Evolutionary conservation across 2,329 filamentous ascomycete genomes (phyloP), one percentile per base, ranked within the genome.

Genomic region (Fusarium stilboides): DNA sequence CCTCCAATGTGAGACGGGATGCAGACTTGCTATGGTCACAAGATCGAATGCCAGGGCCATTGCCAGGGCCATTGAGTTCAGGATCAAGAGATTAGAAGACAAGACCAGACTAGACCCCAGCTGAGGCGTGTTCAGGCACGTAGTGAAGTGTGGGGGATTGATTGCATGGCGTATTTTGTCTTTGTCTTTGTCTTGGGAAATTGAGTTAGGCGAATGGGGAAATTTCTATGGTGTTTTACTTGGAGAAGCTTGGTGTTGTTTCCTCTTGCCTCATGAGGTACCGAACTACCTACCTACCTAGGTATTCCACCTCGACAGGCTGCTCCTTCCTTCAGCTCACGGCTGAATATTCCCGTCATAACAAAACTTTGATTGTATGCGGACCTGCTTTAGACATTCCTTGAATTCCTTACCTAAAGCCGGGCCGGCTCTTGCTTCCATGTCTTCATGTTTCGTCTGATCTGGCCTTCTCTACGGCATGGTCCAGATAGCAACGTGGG

Each of bases 1-100:
- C 50, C 55, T 67, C 54, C 57, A 69, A 62, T 46, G 69, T 62
- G 68, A 72, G 63, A 66, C 68, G 57, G 49, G 69, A 74, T 71
- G 70, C 61, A 73, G 71, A 65, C 57, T 68, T 60, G 53, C 63
- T 42, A 65, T 65, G 72, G 72, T 74, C 72, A 74, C 72, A 74
- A 74, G 72, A 74, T 74, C 72, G 52, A 74, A 63, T 73, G 55
- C 60, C 57, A 58, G 68, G 70, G 65, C 57, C 58, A 44, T 52
- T 42, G 51, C 36, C 61, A 49, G 37, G 60, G 44, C 62, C 24
- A n/a, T 56, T 57, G 65, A 56, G 60, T 53, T 53, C 61, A 65
- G 45, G 33, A 17, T 37, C 37, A 54, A 58, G 59, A 62, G 62
- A 54, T 43, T 59, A 59, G 28, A 56, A 67, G 64, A 74, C 64